Base-by-base conservation (phyloP, 148 eudicot species). In the Nyssa sinensis region DNA sequence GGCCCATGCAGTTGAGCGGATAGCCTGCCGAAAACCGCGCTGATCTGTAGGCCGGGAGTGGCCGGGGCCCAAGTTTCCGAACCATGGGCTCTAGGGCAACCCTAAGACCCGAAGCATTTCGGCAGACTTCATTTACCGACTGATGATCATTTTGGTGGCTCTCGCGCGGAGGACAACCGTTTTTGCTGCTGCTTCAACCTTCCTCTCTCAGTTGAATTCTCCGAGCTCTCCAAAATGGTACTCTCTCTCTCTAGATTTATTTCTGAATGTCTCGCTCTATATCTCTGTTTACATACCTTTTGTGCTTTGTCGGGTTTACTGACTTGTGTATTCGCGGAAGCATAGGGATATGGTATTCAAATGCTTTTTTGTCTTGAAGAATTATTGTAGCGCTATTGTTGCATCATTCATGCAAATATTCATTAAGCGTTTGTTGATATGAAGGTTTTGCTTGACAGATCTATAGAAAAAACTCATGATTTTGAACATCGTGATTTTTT, bases 221-320 rank as follows among this genome's bases (percentile, higher is more conserved):
- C 72, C 0, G 14, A 24, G 4, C 24, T 34, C 59, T 33, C 72
- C 24, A 53, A 66, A 30, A 69, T 69, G 72, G 72, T 69, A 69
- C 62, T 33, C 59, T 21, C 39, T 11, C 41, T 69, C 34, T 12
- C 72, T 44, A n/a, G n/a, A n/a, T n/a, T n/a, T n/a, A n/a, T n/a
- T n/a, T n/a, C n/a, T n/a, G n/a, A n/a, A n/a, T 32, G 5, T 21
- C 3, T 58, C 24, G 29, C 37, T 47, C 2, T 49, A 19, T 27
- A 16, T 44, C 0, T 67, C 5, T 67, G 9, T 67, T 0, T 29
- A 49, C 4, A 12, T 0, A 17, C 17, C n/a, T n/a, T n/a, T n/a
- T n/a, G n/a, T n/a, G n/a, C n/a, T n/a, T n/a, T n/a, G n/a, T n/a
- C n/a, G n/a, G n/a, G n/a, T n/a, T n/a, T n/a, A n/a, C n/a, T n/a